A percentile compares a stretch with the other conserved stretches of the same genome.
Conservation (phyloP, 2,329 filamentous ascomycete species). For the Cladosporium sp. region DNA sequence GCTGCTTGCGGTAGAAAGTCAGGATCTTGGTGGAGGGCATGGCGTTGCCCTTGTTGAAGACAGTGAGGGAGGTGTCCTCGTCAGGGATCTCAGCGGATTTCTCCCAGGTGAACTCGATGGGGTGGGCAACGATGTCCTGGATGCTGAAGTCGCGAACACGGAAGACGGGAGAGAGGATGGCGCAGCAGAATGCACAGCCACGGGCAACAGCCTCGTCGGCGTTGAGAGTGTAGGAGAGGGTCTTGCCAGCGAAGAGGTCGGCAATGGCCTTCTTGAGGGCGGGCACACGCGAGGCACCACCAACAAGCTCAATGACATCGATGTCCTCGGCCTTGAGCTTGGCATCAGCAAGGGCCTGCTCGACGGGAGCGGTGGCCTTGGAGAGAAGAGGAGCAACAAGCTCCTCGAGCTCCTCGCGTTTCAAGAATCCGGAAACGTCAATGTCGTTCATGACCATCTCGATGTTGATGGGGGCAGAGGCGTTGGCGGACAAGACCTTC, state of each 20-base stretch:
- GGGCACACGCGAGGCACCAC: slow-evolving; percentile 91
- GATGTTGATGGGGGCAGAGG: slow-evolving; percentile 88
- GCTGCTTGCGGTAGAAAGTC: slow-evolving; percentile 97
- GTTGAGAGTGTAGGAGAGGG: slow-evolving; percentile 93
- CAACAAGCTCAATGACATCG: slow-evolving; percentile 88
- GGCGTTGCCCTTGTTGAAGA: slow-evolving; percentile 96
- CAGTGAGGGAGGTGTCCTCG: slow-evolving; percentile 93
- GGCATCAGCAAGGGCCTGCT: slow-evolving; percentile 91
- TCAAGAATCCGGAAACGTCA: slow-evolving; percentile 85
- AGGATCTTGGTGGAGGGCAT: slow-evolving; percentile 99
- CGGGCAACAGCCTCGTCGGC: slow-evolving; percentile 96
- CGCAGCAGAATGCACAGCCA: slow-evolving; percentile 95
- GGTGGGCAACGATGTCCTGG: slow-evolving; percentile 96
- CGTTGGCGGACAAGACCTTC: slow-evolving; percentile 96
- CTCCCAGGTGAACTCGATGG: slow-evolving; percentile 98
- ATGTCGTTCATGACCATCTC: slow-evolving; percentile 98
- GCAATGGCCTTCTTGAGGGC: slow-evolving; percentile 87
- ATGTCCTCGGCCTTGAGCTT: slow-evolving; percentile 91
- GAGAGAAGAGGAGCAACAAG: slow-evolving; percentile 82
- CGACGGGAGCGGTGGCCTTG: slow-evolving; percentile 71
- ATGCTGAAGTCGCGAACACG: slow-evolving; percentile 97
- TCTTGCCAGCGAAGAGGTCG: slow-evolving; percentile 87
- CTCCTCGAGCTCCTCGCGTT: slow-evolving; percentile 89
- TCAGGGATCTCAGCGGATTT: slow-evolving; percentile 97
- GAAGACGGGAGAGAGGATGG: slow-evolving; percentile 95